A percentile compares a stretch with the other conserved stretches of the same genome.
phyloP scores from a whole-genome alignment of 1,284 basidiomycete species.

The Phlebopus sp. region DNA sequence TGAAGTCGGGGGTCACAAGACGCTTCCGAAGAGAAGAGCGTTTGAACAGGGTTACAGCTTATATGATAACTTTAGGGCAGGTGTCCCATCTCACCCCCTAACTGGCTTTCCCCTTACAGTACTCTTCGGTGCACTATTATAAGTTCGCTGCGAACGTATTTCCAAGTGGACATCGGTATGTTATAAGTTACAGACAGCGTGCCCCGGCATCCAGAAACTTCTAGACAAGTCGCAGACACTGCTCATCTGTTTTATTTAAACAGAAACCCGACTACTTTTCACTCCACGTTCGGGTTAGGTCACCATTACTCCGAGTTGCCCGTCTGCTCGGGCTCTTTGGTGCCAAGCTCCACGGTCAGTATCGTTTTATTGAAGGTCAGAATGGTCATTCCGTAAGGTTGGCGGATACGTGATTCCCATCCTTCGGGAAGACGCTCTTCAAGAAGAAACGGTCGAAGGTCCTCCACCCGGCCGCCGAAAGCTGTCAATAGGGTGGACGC shows the following conservation, averaged over 20 bases:
- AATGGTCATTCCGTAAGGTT: slow-evolving; percentile 58
- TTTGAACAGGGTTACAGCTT: neutral
- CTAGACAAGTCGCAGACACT: too few relatives aligned
- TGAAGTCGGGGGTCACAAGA: neutral
- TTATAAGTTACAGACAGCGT: too few relatives aligned
- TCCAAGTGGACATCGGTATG: too few relatives aligned
- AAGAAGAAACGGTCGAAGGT: slow-evolving; percentile 52
- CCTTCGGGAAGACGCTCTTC: slow-evolving; percentile 67
- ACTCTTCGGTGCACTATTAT: too few relatives aligned
- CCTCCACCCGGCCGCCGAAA: slow-evolving; percentile 57
- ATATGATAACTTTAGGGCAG: slow-evolving; percentile 4
- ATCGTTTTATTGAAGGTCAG: slow-evolving; percentile 53
- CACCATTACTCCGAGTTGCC: too few relatives aligned
- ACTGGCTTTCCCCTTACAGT: too few relatives aligned
- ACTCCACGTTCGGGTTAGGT: too few relatives aligned
- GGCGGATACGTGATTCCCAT: slow-evolving; percentile 59
- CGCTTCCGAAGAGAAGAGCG: neutral
- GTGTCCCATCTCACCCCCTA: neutral
- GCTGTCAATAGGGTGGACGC: slow-evolving; percentile 57
- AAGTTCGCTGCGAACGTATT: too few relatives aligned
- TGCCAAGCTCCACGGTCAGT: slow-evolving; percentile 45
- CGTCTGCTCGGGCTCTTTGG: too few relatives aligned
- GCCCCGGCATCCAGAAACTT: too few relatives aligned
- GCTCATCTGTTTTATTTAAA: too few relatives aligned
- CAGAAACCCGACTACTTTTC: too few relatives aligned